Conservation (phyloP, 2,329 filamentous ascomycete genomes). For the Coniochaeta sp. region DNA sequence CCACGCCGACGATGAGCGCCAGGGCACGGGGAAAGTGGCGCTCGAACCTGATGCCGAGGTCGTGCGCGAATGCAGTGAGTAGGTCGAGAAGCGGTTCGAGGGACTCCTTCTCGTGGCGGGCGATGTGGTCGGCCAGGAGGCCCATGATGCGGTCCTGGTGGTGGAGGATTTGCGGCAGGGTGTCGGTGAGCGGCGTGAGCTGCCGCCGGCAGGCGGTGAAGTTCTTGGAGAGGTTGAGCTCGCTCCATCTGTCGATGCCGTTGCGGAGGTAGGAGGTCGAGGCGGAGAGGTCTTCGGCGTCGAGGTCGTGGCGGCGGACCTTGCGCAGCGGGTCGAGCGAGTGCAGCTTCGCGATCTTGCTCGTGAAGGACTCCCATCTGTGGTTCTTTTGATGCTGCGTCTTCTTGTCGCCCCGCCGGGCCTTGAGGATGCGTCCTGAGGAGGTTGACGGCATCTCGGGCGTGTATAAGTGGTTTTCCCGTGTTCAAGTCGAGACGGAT, state of each 20-base stretch:
- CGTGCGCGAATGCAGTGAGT: conserved; percentile 90
- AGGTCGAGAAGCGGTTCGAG: conserved; percentile 83
- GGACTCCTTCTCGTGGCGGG: conserved; percentile 68
- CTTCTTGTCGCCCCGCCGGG: conserved; percentile 60
- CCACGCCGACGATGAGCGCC: conserved; percentile 68
- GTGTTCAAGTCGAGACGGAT: background rate
- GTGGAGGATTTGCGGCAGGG: conserved; percentile 84
- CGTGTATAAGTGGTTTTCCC: background rate
- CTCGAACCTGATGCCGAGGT: conserved; percentile 81
- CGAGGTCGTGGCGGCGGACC: conserved; percentile 77
- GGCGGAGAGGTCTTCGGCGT: conserved; percentile 67
- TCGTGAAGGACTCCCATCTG: conserved; percentile 84
- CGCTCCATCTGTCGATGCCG: conserved; percentile 80
- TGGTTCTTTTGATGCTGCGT: conserved; percentile 77
- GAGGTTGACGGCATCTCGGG: conserved; percentile 53
- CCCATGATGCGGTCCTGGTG: conserved; percentile 82
- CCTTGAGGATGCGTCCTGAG: conserved; percentile 62
- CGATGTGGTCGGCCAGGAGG: conserved; percentile 67
- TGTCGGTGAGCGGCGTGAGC: conserved; percentile 75
- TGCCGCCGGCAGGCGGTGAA: conserved; percentile 74
- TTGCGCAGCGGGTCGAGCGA: conserved; percentile 85
- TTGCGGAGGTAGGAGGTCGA: conserved; percentile 83
- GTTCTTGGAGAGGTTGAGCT: conserved; percentile 79
- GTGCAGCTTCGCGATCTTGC: conserved; percentile 84
- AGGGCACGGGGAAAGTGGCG: conserved; percentile 76